phyloP scores from a whole-genome alignment of 345 rosid genomes.

The Lepidium africanum region DNA sequence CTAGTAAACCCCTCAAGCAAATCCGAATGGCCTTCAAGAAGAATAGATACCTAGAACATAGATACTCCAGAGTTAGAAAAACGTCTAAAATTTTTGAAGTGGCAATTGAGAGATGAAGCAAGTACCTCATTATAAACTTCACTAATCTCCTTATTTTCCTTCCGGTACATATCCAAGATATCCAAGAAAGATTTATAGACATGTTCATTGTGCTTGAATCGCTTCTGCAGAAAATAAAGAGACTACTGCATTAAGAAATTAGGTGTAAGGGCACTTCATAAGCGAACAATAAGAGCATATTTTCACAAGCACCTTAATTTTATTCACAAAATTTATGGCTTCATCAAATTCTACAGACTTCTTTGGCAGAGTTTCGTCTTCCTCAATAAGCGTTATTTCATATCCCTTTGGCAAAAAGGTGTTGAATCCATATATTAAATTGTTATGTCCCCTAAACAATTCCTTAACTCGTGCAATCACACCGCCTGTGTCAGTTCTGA shows the following conservation, averaged over 20 bases:
- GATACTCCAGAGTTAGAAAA: background rate
- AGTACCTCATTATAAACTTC: conserved; percentile 89
- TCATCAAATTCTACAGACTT: conserved; percentile 87
- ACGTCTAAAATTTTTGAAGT: background rate
- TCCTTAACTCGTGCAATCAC: conserved; percentile 94
- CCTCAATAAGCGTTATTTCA: conserved; percentile 72
- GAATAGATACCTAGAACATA: conserved; percentile 56
- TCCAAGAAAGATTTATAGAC: conserved; percentile 88
- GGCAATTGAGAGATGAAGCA: background rate
- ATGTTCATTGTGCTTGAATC: conserved; percentile 75
- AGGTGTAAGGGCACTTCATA: background rate
- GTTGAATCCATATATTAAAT: conserved; percentile 82
- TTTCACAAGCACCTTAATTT: conserved; percentile 54
- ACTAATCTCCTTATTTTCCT: conserved; percentile 77
- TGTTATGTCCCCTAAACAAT: conserved; percentile 85
- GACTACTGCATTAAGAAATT: background rate
- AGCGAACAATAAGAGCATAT: background rate
- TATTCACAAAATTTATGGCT: conserved; percentile 70
- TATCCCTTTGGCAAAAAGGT: conserved; percentile 93
- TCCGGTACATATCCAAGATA: conserved; percentile 82
- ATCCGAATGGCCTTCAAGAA: conserved; percentile 73
- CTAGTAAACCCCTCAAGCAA: conserved; percentile 86
- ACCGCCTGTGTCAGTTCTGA: conserved; percentile 90
- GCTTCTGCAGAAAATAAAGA: conserved; percentile 49
- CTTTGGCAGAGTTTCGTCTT: conserved; percentile 50